Base-by-base conservation (phyloP, 2,329 filamentous ascomycete genomes). In the Aspergillus awamori region DNA sequence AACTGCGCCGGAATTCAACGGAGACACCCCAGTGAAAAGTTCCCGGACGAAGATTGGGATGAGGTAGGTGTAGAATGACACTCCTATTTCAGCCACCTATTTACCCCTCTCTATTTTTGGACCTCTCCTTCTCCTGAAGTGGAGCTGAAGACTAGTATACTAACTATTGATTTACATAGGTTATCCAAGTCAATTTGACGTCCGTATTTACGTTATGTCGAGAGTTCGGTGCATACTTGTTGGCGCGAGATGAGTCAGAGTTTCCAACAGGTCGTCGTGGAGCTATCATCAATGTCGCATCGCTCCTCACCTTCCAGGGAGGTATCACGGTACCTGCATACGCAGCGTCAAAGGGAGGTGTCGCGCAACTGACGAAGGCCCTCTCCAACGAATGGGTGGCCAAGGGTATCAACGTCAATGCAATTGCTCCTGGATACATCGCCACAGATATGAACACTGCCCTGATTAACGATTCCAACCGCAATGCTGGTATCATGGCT, bases 371-470 rank as follows among this genome's bases (percentile, higher is more conserved):
- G 61, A 96, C 92, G 55, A 96, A 95, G 80, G 89, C 89, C 26
- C 82, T 97, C 60, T 87, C 88, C 51, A 97, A 97, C 73, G 91
- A 96, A 79, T 97, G 93, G 93, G 87, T 88, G 0, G 76, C 81
- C n/a, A 84, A 87, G 70, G 92, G 92, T 2, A 84, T 97, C 63
- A 91, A 85, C 1, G 92, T 97, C 43, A 97, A 97, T 75, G 91
- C 90, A 7, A 91, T 97, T 72, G 92, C 93, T 2, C 93, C 93
- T 0, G 93, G 93, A 0, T 96, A 96, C 75, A 91, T 96, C 68
- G 90, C 86, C 56, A 96, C 92, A 13, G 92, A 96, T 60, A 97
- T 97, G 93, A 97, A 96, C 75, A 84, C 84, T 67, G 92, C 92
- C 2, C 77, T 97, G 71, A 85, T 96, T 38, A 84, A 87, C 52